These are phyloP conservation scores for Hansenula lynferdii DNA, from an alignment of 1,139 yeast genomes.

Conservation along the genomic window DNA sequence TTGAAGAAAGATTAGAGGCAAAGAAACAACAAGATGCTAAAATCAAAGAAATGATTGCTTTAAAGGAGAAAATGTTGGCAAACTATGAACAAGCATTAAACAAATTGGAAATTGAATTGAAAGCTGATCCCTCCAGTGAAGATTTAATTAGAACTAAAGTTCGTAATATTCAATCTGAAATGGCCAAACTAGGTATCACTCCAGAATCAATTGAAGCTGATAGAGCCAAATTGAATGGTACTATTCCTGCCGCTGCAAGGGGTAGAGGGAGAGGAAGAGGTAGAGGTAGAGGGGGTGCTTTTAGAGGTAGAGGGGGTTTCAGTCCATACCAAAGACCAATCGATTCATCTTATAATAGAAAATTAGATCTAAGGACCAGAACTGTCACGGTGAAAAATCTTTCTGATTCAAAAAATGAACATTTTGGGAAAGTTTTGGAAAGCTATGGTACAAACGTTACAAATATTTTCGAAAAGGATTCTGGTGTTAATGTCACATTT, in stretches of 20 bases:
- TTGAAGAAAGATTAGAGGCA: conserved; percentile 33
- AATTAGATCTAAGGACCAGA: conserved; percentile 19
- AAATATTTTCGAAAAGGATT: conserved; percentile 11
- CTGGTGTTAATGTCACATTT: conserved; percentile 29
- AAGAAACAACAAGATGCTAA: conserved; percentile 29
- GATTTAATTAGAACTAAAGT: conserved; percentile 23
- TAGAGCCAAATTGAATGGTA: conserved; percentile 24
- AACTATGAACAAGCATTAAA: conserved; percentile 28
- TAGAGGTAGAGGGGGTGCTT: conserved; percentile 16
- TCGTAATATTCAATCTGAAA: conserved; percentile 11
- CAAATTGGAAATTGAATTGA: conserved; percentile 19
- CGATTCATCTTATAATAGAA: conserved; percentile 5
- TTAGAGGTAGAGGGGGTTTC: conserved; percentile 7
- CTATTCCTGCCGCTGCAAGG: conserved; percentile 1
- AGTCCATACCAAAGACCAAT: conserved; percentile 15
- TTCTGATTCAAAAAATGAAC: conserved; percentile 17
- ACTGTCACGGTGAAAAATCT: conserved; percentile 14
- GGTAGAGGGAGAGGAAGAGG: conserved; percentile 19
- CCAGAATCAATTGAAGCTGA: conserved; percentile 18
- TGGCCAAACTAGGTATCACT: conserved; percentile 16
- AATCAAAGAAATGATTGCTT: conserved; percentile 28
- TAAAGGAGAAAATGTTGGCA: conserved; percentile 30
- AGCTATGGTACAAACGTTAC: conserved; percentile 17
- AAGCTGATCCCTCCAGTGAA: conserved; percentile 19
- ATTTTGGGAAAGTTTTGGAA: conserved; percentile 13